Conservation (phyloP, 2,329 filamentous ascomycete species). For the Orbilia ellipsospora region DNA sequence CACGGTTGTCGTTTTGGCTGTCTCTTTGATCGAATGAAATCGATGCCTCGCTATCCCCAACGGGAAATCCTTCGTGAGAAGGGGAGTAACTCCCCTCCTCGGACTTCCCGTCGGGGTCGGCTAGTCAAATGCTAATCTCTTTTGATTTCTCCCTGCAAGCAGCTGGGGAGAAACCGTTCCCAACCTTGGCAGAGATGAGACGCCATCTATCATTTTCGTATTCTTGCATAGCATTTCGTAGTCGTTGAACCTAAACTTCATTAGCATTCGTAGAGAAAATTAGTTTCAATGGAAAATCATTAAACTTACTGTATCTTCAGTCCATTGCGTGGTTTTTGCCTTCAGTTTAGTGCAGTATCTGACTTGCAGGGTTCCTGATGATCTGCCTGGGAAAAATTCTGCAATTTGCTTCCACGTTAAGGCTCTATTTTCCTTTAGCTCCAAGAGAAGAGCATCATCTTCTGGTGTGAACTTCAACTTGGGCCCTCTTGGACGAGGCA, state of each 20-base stretch:
- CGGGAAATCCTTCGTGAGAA: slow-evolving; percentile 57
- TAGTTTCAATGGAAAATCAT: not conserved
- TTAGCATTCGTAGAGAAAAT: slow-evolving; percentile 59
- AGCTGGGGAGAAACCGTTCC: slow-evolving; percentile 85
- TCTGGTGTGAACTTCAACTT: slow-evolving; percentile 95
- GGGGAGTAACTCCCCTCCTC: slow-evolving; percentile 57
- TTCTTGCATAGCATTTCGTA: slow-evolving; percentile 80
- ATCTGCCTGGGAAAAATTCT: slow-evolving; percentile 91
- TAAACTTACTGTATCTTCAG: slow-evolving; percentile 82
- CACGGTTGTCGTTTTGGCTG: slow-evolving; percentile 53
- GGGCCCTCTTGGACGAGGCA: slow-evolving; percentile 81
- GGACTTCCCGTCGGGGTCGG: slow-evolving; percentile 56
- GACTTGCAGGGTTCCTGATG: slow-evolving; percentile 89
- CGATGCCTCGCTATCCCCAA: slow-evolving; percentile 53
- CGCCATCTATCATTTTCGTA: slow-evolving; percentile 95
- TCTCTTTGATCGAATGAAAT: slow-evolving; percentile 55
- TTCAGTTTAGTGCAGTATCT: slow-evolving; percentile 95
- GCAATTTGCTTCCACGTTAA: slow-evolving; percentile 98
- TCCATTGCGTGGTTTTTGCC: slow-evolving; percentile 93
- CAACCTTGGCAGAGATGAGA: slow-evolving; percentile 89
- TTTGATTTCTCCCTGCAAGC: slow-evolving; percentile 85
- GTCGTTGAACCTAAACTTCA: slow-evolving; percentile 74
- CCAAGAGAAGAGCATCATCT: slow-evolving; percentile 86
- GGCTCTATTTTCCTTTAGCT: slow-evolving; percentile 93
- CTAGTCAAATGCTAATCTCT: slow-evolving; percentile 66